These are phyloP conservation scores for Barbarea vulgaris DNA, from an alignment of 345 rosid species.

Conservation along the genomic window DNA sequence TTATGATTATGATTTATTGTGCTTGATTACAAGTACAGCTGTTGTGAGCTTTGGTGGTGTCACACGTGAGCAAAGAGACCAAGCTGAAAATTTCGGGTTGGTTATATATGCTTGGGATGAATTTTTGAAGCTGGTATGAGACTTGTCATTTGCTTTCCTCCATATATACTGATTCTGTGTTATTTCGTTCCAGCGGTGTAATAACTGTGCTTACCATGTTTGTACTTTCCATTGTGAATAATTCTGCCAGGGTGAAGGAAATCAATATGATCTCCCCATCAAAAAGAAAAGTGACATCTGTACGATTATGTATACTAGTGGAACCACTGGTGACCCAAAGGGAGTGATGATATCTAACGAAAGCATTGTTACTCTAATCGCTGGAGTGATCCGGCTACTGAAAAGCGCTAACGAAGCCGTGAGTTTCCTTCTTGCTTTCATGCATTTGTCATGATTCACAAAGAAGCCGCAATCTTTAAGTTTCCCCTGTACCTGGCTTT, in stretches of 20 bases:
- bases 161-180: not conserved
- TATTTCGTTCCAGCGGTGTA: not conserved
- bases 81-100: slow-evolving; percentile 63
- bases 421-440: slow-evolving; percentile 31
- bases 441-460: not conserved
- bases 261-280: slow-evolving; percentile 75
- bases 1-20: slow-evolving; percentile 21
- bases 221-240: slow-evolving; percentile 7
- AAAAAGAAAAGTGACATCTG: slow-evolving; percentile 81
- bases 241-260: slow-evolving; percentile 57
- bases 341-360: slow-evolving; percentile 95
- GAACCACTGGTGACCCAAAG: slow-evolving; percentile 99
- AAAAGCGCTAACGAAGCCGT: slow-evolving; percentile 69
- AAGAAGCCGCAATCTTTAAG: slow-evolving; percentile 4
- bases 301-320: slow-evolving; percentile 98
- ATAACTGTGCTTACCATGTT: slow-evolving; percentile 4
- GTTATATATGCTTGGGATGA: slow-evolving; percentile 79
- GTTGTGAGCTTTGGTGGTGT: slow-evolving; percentile 93
- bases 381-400: slow-evolving; percentile 71
- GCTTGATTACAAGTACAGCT: slow-evolving; percentile 50
- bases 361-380: slow-evolving; percentile 71
- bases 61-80: slow-evolving; percentile 60
- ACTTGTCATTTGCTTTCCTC: slow-evolving; percentile 2
- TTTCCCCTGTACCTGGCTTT: not conserved
- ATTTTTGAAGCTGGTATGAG: slow-evolving; percentile 64